Percentiles rank a stretch among this genome's conserved stretches.
phyloP scores from a whole-genome alignment of 2,329 filamentous ascomycete genomes.

The Sarocladiaceae sp. region DNA sequence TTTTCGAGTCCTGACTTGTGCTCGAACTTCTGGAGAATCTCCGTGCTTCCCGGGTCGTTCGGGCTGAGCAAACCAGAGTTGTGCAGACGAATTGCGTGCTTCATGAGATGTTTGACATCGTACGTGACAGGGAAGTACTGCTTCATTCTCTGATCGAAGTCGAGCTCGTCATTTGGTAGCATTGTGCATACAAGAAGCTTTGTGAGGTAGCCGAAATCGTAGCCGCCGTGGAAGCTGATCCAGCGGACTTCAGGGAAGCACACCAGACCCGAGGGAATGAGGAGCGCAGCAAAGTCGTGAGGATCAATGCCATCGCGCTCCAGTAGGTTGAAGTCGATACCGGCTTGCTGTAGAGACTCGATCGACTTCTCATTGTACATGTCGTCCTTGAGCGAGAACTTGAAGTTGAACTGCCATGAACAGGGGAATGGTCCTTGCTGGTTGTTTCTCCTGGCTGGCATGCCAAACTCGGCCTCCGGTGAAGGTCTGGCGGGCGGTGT shows the following conservation, averaged over 20 bases:
- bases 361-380: conserved; percentile 98
- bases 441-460: conserved; percentile 32
- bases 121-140: conserved; percentile 91
- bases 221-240: conserved; percentile 97
- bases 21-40: conserved; percentile 78
- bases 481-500: conserved; percentile 66
- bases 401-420: conserved; percentile 99
- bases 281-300: conserved; percentile 76
- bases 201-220: conserved; percentile 95
- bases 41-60: conserved; percentile 56
- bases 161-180: conserved; percentile 80
- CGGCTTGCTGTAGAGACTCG: conserved; percentile 79
- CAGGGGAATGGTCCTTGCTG: conserved; percentile 60
- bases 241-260: conserved; percentile 84
- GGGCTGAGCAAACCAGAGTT: conserved; percentile 57
- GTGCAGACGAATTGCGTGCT: conserved; percentile 70
- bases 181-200: conserved; percentile 82
- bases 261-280: conserved; percentile 88
- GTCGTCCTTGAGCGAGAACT: conserved; percentile 87
- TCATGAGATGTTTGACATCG: conserved; percentile 97
- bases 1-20: conserved; percentile 89
- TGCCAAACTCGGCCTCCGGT: conserved; percentile 27
- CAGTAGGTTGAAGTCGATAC: conserved; percentile 84
- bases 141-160: conserved; percentile 83
- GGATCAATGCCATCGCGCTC: conserved; percentile 88